Evolutionary conservation across 768 basidiomycete genomes (phyloP).

Genomic region (Hericium erinaceus): DNA sequence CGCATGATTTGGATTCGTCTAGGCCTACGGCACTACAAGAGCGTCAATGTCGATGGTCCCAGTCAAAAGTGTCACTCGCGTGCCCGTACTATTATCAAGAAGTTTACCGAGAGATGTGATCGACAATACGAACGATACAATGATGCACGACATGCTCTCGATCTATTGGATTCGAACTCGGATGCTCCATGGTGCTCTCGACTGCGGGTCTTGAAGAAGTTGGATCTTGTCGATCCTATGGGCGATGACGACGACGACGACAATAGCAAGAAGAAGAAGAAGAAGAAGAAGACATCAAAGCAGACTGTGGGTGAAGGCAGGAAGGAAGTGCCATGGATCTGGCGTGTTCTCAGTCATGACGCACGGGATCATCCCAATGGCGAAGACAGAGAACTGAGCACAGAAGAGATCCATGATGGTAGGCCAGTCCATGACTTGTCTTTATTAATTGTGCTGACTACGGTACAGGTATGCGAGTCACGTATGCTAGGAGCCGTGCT

Average conservation of each 20-base stretch:
- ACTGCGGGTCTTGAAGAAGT: background rate
- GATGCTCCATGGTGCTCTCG: background rate
- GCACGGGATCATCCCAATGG: background rate
- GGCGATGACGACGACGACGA: background rate
- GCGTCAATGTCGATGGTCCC: background rate
- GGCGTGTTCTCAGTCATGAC: background rate
- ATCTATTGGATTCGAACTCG: background rate
- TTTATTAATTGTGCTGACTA: background rate
- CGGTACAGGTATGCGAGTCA: slow-evolving; percentile 13
- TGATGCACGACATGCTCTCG: slow-evolving; percentile 3
- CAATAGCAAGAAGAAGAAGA: background rate
- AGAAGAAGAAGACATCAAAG: background rate
- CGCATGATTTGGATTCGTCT: background rate
- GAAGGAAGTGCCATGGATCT: slow-evolving; percentile 1
- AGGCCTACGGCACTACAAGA: background rate
- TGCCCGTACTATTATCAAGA: background rate
- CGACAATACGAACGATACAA: background rate
- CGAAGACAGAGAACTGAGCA: background rate
- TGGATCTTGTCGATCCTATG: background rate
- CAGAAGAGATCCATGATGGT: background rate
- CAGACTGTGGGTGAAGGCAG: background rate
- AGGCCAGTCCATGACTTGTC: background rate
- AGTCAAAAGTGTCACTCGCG: slow-evolving; percentile 5
- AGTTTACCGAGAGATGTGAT: background rate
- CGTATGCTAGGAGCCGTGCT: slow-evolving; percentile 19